Evolutionary conservation across 768 basidiomycete genomes (phyloP).

Genomic region (Suillus fuscotomentosus): DNA sequence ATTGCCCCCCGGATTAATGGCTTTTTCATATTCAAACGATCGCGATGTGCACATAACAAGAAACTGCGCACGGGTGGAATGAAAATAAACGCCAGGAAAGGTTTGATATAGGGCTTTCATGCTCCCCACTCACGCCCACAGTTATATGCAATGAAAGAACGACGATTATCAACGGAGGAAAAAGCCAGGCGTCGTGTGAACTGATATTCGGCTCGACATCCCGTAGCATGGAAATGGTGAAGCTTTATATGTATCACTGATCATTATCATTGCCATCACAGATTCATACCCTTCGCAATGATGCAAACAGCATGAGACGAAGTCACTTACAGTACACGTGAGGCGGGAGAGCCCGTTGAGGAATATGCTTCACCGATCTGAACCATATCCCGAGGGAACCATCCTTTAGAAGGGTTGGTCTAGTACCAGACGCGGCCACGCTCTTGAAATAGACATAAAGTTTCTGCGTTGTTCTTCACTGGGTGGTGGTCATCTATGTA

Average conservation of each 20-base stretch:
- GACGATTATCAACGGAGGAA: constrained; percentile 4
- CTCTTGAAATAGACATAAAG: constrained; percentile 1
- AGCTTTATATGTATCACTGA: constrained; percentile 9
- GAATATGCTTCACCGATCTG: neutral
- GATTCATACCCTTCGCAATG: neutral
- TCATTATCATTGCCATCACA: neutral
- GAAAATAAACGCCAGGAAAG: neutral
- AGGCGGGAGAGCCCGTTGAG: neutral
- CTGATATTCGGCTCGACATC: neutral
- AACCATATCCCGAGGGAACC: neutral
- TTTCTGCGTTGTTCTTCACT: neutral
- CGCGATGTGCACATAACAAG: constrained; percentile 17
- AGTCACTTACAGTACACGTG: neutral
- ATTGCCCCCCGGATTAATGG: neutral
- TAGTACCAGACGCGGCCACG: neutral
- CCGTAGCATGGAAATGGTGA: constrained; percentile 16
- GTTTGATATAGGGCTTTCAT: constrained; percentile 1
- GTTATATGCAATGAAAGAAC: constrained; percentile 15
- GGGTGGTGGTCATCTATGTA: neutral
- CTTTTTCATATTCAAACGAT: neutral
- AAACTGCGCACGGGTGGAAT: neutral
- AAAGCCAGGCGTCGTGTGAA: constrained; percentile 22
- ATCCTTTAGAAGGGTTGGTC: neutral
- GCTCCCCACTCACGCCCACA: neutral
- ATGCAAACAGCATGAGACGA: neutral